Conservation (phyloP, 2,329 filamentous ascomycete genomes). For the Claviceps sp. region DNA sequence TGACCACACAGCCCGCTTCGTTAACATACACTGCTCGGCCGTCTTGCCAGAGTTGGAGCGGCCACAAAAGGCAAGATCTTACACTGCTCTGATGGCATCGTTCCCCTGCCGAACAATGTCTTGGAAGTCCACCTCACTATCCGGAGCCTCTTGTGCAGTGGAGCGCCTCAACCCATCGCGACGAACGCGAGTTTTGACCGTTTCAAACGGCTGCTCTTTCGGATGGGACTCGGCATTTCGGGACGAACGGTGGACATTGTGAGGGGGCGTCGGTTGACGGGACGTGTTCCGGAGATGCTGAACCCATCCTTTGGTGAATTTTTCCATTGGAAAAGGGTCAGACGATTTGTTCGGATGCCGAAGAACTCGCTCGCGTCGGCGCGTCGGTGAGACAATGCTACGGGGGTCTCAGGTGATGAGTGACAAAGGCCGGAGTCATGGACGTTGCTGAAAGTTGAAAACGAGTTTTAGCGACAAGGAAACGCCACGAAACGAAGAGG, state of each 20-base stretch:
- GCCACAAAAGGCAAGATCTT: background rate
- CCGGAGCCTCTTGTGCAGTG: slow-evolving; percentile 11
- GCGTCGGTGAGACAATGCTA: background rate
- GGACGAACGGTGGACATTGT: slow-evolving; percentile 9
- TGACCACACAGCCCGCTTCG: background rate
- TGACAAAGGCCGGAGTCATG: background rate
- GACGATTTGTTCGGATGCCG: background rate
- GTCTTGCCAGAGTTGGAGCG: background rate
- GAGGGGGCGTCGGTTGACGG: slow-evolving; percentile 10
- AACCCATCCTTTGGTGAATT: slow-evolving; percentile 11
- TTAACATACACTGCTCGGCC: background rate
- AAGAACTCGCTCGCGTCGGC: background rate
- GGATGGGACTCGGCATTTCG: slow-evolving; percentile 14
- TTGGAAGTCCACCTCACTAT: slow-evolving; percentile 14
- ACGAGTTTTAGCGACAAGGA: background rate
- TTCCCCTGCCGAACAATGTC: slow-evolving; percentile 9
- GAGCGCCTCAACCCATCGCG: slow-evolving; percentile 9
- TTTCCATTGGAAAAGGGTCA: slow-evolving; percentile 5
- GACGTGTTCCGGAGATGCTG: slow-evolving; percentile 12
- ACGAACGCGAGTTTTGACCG: slow-evolving; percentile 15
- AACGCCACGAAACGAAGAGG: background rate
- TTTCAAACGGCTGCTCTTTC: slow-evolving; percentile 8
- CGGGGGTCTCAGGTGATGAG: background rate
- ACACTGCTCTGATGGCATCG: background rate
- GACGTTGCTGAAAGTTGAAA: background rate